phyloP scores from a whole-genome alignment of 208 protist genomes.

The Balamuthia mandrillaris region DNA sequence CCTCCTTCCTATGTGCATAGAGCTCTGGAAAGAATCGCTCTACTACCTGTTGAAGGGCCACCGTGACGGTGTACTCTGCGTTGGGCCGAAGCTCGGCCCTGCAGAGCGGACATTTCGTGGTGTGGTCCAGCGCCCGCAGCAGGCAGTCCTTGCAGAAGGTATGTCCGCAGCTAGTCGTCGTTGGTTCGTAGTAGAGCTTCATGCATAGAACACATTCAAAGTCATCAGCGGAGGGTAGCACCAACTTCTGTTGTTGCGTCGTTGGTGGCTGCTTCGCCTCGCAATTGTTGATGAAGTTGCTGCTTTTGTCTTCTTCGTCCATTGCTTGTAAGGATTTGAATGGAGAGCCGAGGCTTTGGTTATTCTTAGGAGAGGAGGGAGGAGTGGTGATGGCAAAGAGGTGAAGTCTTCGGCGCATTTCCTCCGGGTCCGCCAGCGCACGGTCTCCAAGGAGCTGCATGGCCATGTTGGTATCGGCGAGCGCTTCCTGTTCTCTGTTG shows the following conservation, averaged over 20 bases:
- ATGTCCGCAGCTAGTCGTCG: slow-evolving; percentile 6
- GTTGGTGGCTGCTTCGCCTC: too few relatives aligned
- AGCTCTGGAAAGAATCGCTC: not conserved
- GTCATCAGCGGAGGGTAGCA: not conserved
- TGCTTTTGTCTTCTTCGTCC: too few relatives aligned
- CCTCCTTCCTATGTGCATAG: slow-evolving; percentile 11
- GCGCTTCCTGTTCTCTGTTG: too few relatives aligned
- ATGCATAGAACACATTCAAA: slow-evolving; percentile 17
- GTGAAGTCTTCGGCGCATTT: not conserved
- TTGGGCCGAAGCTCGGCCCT: not conserved
- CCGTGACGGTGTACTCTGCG: not conserved
- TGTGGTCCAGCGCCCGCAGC: slow-evolving; percentile 6
- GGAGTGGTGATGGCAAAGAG: too few relatives aligned
- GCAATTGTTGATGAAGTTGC: too few relatives aligned
- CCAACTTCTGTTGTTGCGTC: not conserved
- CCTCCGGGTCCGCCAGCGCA: not conserved
- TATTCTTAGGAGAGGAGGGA: too few relatives aligned
- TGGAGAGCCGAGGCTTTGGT: too few relatives aligned
- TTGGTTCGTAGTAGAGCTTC: slow-evolving; percentile 28
- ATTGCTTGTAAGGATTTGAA: too few relatives aligned
- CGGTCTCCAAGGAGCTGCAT: not conserved
- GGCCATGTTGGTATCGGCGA: too few relatives aligned
- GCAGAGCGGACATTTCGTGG: slow-evolving; percentile 3
- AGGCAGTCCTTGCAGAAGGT: slow-evolving; percentile 30
- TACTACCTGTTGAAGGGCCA: not conserved